These are phyloP conservation scores for Fraxinus velutina DNA, from an alignment of 305 asterid genomes.

Conservation along the genomic window DNA sequence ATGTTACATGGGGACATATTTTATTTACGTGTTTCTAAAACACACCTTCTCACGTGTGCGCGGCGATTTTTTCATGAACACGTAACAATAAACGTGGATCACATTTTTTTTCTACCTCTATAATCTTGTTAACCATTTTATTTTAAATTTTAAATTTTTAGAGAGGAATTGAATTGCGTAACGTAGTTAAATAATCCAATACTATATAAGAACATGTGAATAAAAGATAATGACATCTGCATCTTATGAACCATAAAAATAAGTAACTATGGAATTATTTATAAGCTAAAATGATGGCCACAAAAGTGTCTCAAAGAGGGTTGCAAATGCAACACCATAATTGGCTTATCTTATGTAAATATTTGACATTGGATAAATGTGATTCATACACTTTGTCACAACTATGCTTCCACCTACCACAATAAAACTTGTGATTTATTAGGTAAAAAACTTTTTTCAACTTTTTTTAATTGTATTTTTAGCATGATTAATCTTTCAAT, in stretches of 20 bases:
- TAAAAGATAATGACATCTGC: background rate
- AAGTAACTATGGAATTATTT: background rate
- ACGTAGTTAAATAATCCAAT: background rate
- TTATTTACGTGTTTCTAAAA: background rate
- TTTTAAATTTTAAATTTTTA: too few relatives aligned
- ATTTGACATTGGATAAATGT: background rate
- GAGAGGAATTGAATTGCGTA: background rate
- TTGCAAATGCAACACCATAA: background rate
- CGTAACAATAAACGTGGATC: background rate
- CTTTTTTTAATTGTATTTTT: too few relatives aligned
- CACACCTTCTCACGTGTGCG: too few relatives aligned
- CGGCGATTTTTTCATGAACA: background rate
- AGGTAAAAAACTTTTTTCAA: too few relatives aligned
- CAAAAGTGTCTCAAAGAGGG: background rate
- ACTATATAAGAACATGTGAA: background rate
- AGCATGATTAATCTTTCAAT: background rate
- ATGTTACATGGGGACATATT: background rate
- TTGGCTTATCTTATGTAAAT: background rate
- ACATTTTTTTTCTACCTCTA: background rate
- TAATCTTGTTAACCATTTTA: background rate
- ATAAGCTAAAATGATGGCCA: background rate
- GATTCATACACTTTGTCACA: background rate
- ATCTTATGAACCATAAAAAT: background rate
- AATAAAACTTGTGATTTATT: background rate
- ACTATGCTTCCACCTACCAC: background rate